Base-by-base conservation (phyloP, 768 basidiomycete species). In the Boletellus sp. region DNA sequence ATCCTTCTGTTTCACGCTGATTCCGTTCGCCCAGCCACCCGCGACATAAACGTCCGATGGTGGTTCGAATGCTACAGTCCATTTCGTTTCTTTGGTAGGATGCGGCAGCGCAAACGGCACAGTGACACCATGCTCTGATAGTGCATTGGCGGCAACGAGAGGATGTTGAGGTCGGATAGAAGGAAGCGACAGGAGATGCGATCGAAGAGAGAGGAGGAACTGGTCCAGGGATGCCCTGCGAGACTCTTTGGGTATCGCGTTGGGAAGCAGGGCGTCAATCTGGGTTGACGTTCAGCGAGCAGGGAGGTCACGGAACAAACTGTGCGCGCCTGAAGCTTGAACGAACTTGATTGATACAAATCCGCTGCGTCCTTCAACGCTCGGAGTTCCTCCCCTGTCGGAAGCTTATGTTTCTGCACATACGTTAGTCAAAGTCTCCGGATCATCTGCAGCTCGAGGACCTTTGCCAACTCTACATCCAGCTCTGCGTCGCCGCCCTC, bases 21-120 rank as follows among this genome's bases (percentile, higher is more conserved):
- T 73, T 58, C 84, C 82, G 52, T 89, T 87, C 0, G 84, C 79
- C 92, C 93, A 97, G 56, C 90, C 92, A 12, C 94, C 94, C 1
- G 85, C 83, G 3, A 97, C 68, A 6, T 80, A 74, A 17, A 95
- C 80, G 50, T 92, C 88, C 22, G 71, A 75, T 1, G 94, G 94
- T 38, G 75, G 78, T 55, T 87, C 82, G 59, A 88, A 96, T 0
- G 82, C 77, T 19, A 96, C 84, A 44, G 83, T 92, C 93, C 93
- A 96, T 48, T 94, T 92, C 0, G 84, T 83, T 32, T 90, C 87
- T 62, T 86, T 80, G 0, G 81, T 76, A 0, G 90, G 90, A 20
- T 79, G 70, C 0, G 92, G 91, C 1, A 77, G 60, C 1, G 82
- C 77, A 60, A 85, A 90, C 0, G 88, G 85, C 0, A 92, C 79